Percentiles rank a stretch among this genome's conserved stretches.
These are phyloP conservation scores for Pouteria campechiana DNA, from an alignment of 179 eudicot genomes.

Conservation along the genomic window DNA sequence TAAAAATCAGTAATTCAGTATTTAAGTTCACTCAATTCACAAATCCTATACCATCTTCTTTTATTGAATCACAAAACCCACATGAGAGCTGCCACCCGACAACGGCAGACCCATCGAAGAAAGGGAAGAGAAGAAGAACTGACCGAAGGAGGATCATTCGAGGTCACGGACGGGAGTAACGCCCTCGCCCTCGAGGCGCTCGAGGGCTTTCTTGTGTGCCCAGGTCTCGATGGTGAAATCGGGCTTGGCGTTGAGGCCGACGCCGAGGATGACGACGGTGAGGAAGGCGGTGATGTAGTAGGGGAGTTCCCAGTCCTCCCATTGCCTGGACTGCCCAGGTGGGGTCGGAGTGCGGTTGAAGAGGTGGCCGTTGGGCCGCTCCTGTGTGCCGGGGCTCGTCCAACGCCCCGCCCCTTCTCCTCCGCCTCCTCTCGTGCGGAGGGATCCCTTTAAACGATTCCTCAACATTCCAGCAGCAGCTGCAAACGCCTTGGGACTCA, in stretches of 20 bases:
- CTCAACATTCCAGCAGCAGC: constrained; percentile 54
- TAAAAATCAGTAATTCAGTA: too few relatives aligned
- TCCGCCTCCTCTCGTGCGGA: constrained; percentile 46
- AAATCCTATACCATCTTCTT: too few relatives aligned
- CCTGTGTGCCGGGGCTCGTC: constrained; percentile 80
- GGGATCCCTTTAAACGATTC: constrained; percentile 30
- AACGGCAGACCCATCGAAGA: too few relatives aligned
- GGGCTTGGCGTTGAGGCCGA: constrained; percentile 74
- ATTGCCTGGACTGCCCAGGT: constrained; percentile 63
- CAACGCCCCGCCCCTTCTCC: constrained; percentile 45
- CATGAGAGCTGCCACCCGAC: too few relatives aligned
- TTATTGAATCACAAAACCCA: too few relatives aligned
- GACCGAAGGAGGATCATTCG: constrained; percentile 14
- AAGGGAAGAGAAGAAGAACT: too few relatives aligned
- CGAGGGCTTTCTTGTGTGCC: constrained; percentile 91
- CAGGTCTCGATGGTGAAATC: constrained; percentile 89
- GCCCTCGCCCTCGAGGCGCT: constrained; percentile 47
- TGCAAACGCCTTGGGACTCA: constrained; percentile 44
- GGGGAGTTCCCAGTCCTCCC: constrained; percentile 98
- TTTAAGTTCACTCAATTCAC: too few relatives aligned
- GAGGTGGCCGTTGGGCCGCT: constrained; percentile 80
- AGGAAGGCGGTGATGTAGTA: constrained; percentile 87
- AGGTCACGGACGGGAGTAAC: constrained; percentile 6
- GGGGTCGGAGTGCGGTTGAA: constrained; percentile 64
- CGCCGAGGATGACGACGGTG: constrained; percentile 78